phyloP scores from a whole-genome alignment of 129 eudicot species.

The Pseudognaphalium luteoalbum region DNA sequence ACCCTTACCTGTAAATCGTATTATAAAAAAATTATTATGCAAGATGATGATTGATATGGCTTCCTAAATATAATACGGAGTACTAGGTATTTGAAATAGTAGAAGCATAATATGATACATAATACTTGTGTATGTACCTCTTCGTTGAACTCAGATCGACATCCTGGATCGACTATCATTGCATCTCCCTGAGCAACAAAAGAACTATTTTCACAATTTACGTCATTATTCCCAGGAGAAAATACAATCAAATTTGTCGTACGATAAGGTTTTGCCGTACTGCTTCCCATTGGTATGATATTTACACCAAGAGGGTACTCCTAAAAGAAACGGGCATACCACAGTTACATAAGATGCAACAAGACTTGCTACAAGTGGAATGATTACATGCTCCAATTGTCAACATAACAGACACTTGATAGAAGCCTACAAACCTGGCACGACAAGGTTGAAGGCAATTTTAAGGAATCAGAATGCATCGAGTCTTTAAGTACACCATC shows the following conservation, averaged over 20 bases:
- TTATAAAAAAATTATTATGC: background rate
- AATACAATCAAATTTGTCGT: slow-evolving; percentile 85
- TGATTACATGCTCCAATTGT: background rate
- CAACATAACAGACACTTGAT: background rate
- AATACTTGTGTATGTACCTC: slow-evolving; percentile 51
- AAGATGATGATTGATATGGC: background rate
- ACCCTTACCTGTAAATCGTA: too few relatives aligned
- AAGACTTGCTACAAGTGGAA: background rate
- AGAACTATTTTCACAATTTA: slow-evolving; percentile 17
- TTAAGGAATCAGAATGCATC: slow-evolving; percentile 32
- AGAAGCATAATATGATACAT: slow-evolving; percentile 5
- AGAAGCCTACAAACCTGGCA: slow-evolving; percentile 56
- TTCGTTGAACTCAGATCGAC: slow-evolving; percentile 54
- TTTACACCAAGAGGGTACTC: slow-evolving; percentile 91
- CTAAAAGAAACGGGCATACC: slow-evolving; percentile 34
- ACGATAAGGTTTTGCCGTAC: slow-evolving; percentile 69
- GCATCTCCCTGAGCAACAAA: slow-evolving; percentile 86
- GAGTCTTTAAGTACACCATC: slow-evolving; percentile 55
- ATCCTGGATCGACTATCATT: slow-evolving; percentile 90
- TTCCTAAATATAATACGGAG: slow-evolving; percentile 10
- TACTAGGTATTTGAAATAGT: background rate
- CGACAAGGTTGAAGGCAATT: slow-evolving; percentile 46
- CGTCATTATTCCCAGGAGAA: slow-evolving; percentile 40
- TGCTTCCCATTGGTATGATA: slow-evolving; percentile 79
- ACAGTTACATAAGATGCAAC: slow-evolving; percentile 22